Evolutionary conservation across 306 rosid species (phyloP), one percentile per base, ranked within the genome.

Genomic region (Prunus mume): DNA sequence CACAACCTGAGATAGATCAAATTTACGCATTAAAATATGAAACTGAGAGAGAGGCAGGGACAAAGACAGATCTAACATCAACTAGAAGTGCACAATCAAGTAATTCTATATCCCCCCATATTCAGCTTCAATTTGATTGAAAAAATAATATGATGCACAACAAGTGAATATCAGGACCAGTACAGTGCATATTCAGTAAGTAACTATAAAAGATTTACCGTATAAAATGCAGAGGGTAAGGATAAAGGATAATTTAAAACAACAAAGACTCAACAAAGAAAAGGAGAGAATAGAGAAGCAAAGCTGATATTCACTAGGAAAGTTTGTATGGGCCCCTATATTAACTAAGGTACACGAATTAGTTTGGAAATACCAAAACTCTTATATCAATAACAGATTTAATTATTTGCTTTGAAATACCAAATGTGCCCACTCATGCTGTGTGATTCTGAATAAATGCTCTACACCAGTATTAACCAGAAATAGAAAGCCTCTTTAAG

Each of bases 1-100:
- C 80, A 92, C 91, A 78, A 92, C 91, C 96, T 92, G 89, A 20
- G 74, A 64, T 49, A 64, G 14, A 62, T 56, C n/a, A 68, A 57
- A 74, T 28, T 73, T 49, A 60, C 38, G 24, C 72, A 74, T 82
- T 45, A 75, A 11, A 72, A 0, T 6, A 20, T 50, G 32, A 43
- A 82, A 64, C 43, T 4, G 65, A 51, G 45, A 20, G 20, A 55
- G 6, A 65, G 50, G 45, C 4, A 41, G 6, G 46, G 72, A 45
- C 3, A 22, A 3, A 47, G 46, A 30, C 12, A 11, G 22, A 32
- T 15, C 56, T 25, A 47, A 25, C 12, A 43, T 12, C 5, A 28
- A 43, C 45, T 24, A 25, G 24, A 15, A 49, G 6, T n/a, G 20
- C 58, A 49, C 24, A 47, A 13, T 11, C 15, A 47, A 14, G 14